phyloP scores from a whole-genome alignment of 352 stramenopile genomes.

The Pythium aquatile region DNA sequence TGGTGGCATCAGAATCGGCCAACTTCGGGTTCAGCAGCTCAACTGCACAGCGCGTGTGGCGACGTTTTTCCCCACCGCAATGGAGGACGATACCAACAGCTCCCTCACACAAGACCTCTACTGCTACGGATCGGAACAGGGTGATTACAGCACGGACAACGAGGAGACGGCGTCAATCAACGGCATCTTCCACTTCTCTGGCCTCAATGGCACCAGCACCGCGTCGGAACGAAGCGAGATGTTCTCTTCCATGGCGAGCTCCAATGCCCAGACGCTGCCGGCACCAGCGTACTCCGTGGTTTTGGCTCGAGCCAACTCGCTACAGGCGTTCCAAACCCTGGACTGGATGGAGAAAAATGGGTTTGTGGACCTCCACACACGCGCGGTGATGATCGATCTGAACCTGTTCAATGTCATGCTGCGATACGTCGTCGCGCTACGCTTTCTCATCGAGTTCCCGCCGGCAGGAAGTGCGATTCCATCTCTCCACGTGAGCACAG shows the following conservation, averaged over 20 bases:
- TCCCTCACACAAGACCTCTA: not conserved
- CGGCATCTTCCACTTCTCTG: slow-evolving; percentile 30
- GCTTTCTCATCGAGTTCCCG: slow-evolving; percentile 51
- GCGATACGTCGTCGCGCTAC: slow-evolving; percentile 33
- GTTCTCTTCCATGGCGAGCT: slow-evolving; percentile 41
- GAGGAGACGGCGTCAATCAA: slow-evolving; percentile 28
- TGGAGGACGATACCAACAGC: slow-evolving; percentile 4
- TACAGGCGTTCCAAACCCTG: slow-evolving; percentile 25
- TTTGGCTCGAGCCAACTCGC: slow-evolving; percentile 28
- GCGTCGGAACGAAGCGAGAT: slow-evolving; percentile 28
- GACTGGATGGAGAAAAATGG: slow-evolving; percentile 26
- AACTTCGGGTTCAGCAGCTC: slow-evolving; percentile 35
- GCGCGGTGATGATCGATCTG: slow-evolving; percentile 43
- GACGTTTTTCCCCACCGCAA: slow-evolving; percentile 26
- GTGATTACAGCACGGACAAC: slow-evolving; percentile 24
- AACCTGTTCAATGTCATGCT: slow-evolving; percentile 56
- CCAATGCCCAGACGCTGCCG: slow-evolving; percentile 28
- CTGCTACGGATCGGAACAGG: slow-evolving; percentile 29
- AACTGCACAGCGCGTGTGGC: slow-evolving; percentile 38
- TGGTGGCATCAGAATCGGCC: slow-evolving; percentile 44
- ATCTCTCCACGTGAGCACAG: slow-evolving; percentile 26
- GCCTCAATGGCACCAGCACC: slow-evolving; percentile 38
- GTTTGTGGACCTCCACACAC: slow-evolving; percentile 45
- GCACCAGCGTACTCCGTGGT: slow-evolving; percentile 46
- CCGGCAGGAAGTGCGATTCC: slow-evolving; percentile 37